phyloP scores from a whole-genome alignment of 139 green algal genomes.

The Asterochloris sp. region DNA sequence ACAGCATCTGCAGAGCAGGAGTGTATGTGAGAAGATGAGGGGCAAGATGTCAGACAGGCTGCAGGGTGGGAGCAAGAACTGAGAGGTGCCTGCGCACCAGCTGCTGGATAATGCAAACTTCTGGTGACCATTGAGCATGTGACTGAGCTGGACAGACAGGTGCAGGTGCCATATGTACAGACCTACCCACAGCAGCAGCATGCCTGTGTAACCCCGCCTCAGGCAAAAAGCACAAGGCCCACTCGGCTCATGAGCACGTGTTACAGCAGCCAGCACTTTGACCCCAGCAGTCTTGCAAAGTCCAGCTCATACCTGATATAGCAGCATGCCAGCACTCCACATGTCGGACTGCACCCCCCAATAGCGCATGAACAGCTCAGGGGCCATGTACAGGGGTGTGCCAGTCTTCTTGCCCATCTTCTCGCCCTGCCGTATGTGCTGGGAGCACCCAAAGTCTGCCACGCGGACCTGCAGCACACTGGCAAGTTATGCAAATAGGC shows the following conservation, averaged over 20 bases:
- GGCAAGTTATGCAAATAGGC: neutral
- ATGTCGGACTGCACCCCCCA: slow-evolving; percentile 74
- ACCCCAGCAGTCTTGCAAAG: slow-evolving; percentile 39
- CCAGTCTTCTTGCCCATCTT: slow-evolving; percentile 40
- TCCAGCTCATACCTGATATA: slow-evolving; percentile 44
- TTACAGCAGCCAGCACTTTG: neutral
- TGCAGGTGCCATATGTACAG: too few relatives aligned
- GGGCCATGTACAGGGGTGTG: slow-evolving; percentile 82
- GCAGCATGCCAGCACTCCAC: slow-evolving; percentile 76
- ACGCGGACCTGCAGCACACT: neutral
- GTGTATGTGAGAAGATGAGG: too few relatives aligned
- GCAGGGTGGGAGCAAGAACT: too few relatives aligned
- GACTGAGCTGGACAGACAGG: too few relatives aligned
- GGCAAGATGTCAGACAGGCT: too few relatives aligned
- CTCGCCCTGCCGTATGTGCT: slow-evolving; percentile 13
- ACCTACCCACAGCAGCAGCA: too few relatives aligned
- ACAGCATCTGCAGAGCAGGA: slow-evolving; percentile 7
- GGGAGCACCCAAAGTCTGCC: slow-evolving; percentile 36
- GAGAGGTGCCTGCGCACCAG: too few relatives aligned
- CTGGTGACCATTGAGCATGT: too few relatives aligned
- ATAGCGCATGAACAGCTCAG: slow-evolving; percentile 73
- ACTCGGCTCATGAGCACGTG: neutral
- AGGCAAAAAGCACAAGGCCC: neutral
- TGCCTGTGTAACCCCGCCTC: neutral
- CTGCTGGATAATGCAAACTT: too few relatives aligned